Percentiles rank a stretch among this genome's conserved stretches.
Evolutionary conservation across 1,284 basidiomycete genomes (phyloP).

Genomic region (Leccinum subrobustum): DNA sequence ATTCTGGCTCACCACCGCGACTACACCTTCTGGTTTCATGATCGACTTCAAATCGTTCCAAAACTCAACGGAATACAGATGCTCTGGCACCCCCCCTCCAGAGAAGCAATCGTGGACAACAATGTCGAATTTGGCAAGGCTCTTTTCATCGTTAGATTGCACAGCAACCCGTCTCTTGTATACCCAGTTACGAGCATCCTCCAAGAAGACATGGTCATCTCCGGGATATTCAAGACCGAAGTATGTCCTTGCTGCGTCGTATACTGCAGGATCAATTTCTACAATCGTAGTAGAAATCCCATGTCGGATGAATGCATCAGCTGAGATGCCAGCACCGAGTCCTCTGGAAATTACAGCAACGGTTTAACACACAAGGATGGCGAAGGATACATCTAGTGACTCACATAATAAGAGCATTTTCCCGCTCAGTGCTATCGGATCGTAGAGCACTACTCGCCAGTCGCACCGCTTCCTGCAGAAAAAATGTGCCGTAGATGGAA

Average conservation of each 20-base stretch:
- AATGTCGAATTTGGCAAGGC: conserved; percentile 58
- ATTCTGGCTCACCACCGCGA: conserved; percentile 67
- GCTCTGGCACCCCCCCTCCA: conserved; percentile 80
- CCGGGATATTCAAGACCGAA: conserved; percentile 74
- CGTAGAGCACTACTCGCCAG: conserved; percentile 53
- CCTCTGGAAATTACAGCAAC: conserved; percentile 51
- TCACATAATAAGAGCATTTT: conserved; percentile 73
- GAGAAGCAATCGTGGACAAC: conserved; percentile 92
- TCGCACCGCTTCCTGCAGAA: conserved; percentile 80
- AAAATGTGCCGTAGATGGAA: conserved; percentile 82
- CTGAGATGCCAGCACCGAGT: conserved; percentile 80
- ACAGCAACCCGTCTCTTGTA: conserved; percentile 37
- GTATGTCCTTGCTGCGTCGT: conserved; percentile 73
- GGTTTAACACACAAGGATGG: neutral
- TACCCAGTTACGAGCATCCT: conserved; percentile 75
- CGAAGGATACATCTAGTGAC: conserved; percentile 21
- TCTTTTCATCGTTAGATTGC: conserved; percentile 31
- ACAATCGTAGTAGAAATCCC: conserved; percentile 68
- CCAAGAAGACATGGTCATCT: conserved; percentile 58
- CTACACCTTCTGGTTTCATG: conserved; percentile 69
- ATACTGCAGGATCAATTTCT: conserved; percentile 88
- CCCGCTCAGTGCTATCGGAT: conserved; percentile 33
- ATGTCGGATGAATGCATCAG: conserved; percentile 69
- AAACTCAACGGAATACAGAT: conserved; percentile 81
- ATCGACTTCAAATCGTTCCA: conserved; percentile 69